These are phyloP conservation scores for Sarocladium strictum DNA, from an alignment of 2,329 filamentous ascomycete genomes.

Conservation along the genomic window DNA sequence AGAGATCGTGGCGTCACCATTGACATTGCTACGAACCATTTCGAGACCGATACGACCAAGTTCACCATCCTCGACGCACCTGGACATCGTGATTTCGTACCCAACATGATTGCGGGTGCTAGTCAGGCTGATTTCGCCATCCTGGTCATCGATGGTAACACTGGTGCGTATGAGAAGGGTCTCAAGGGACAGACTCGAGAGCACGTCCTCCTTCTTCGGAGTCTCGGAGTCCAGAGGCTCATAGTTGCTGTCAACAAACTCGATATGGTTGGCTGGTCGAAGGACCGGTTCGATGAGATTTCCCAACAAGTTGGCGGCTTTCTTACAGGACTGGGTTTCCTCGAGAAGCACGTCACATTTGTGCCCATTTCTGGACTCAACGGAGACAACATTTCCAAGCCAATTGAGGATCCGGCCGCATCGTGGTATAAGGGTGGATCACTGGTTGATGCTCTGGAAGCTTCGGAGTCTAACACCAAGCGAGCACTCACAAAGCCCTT, in stretches of 20 bases:
- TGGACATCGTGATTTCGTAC: slow-evolving; percentile 91
- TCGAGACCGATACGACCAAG: slow-evolving; percentile 77
- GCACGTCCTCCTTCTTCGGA: slow-evolving; percentile 82
- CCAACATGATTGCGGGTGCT: slow-evolving; percentile 97
- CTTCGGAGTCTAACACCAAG: slow-evolving; percentile 61
- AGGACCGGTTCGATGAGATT: slow-evolving; percentile 80
- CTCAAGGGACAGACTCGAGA: slow-evolving; percentile 91
- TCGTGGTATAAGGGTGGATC: slow-evolving; percentile 79
- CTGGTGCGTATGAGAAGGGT: slow-evolving; percentile 88
- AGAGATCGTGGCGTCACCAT: slow-evolving; percentile 88
- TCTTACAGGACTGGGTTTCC: slow-evolving; percentile 75
- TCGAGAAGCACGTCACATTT: slow-evolving; percentile 73
- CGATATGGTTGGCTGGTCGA: slow-evolving; percentile 77
- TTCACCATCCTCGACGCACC: slow-evolving; percentile 96
- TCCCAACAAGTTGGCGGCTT: slow-evolving; percentile 78
- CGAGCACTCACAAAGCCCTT: slow-evolving; percentile 72
- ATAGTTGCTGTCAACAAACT: slow-evolving; percentile 95
- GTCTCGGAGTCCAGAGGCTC: slow-evolving; percentile 81
- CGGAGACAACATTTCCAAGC: slow-evolving; percentile 75
- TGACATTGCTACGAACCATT: slow-evolving; percentile 91
- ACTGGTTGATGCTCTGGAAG: slow-evolving; percentile 77
- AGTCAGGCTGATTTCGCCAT: slow-evolving; percentile 95
- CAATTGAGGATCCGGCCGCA: slow-evolving; percentile 47
- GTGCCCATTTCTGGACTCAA: slow-evolving; percentile 85
- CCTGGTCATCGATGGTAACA: slow-evolving; percentile 85